A percentile compares a stretch with the other conserved stretches of the same genome.
Evolutionary conservation across 2,329 filamentous ascomycete genomes (phyloP).

Genomic region (Aspergillus sp.): DNA sequence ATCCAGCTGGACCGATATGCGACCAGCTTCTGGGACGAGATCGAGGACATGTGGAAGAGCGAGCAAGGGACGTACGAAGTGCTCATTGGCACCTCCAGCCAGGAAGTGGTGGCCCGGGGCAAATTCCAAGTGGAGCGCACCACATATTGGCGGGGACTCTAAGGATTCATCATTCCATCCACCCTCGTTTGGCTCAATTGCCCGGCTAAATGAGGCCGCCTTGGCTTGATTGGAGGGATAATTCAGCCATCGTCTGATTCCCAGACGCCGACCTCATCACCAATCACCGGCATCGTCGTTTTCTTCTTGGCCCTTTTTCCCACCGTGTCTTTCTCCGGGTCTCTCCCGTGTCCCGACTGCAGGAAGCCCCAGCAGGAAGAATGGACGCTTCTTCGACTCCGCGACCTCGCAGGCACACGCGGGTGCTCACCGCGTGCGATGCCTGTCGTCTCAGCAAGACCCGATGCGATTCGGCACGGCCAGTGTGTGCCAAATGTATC

Average conservation of each 20-base stretch:
- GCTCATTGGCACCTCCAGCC: constrained; percentile 33
- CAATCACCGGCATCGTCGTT: not conserved
- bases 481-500: constrained; percentile 23
- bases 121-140: constrained; percentile 18
- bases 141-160: constrained; percentile 23
- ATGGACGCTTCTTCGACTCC: constrained; percentile 15
- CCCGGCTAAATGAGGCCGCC: not conserved
- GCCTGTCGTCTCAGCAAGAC: constrained; percentile 25
- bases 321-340: no score
- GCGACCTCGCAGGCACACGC: constrained; percentile 20
- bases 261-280: no score
- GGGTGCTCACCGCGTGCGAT: constrained; percentile 23
- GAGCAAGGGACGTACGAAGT: constrained; percentile 39
- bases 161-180: not conserved
- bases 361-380: not conserved
- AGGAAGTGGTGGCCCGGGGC: constrained; percentile 19
- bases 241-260: not conserved
- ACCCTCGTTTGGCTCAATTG: not conserved
- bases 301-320: not conserved
- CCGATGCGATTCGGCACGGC: constrained; percentile 23
- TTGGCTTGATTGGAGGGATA: not conserved
- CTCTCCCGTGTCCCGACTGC: no score
- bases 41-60: constrained; percentile 37
- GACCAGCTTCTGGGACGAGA: constrained; percentile 44
- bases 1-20: constrained; percentile 35